Conservation (phyloP, 2,329 filamentous ascomycete species). For the Kalmusia sp. region DNA sequence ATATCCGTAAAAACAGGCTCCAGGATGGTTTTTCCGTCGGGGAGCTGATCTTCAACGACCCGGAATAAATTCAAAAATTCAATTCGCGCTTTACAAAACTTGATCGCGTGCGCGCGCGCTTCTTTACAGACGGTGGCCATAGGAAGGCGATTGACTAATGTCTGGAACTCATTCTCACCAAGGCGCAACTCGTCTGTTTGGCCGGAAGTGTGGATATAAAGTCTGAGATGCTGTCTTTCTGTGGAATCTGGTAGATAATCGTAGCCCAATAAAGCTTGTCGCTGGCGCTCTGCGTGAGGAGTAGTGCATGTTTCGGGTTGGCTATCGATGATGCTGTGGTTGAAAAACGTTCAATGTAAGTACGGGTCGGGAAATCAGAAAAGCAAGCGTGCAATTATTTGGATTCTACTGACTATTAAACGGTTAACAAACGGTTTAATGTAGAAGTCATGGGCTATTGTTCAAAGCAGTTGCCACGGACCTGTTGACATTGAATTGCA, state of each 20-base stretch:
- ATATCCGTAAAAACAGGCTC: conserved; percentile 13
- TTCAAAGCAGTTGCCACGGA: no score
- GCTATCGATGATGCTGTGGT: conserved; percentile 12
- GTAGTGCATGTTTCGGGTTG: conserved; percentile 5
- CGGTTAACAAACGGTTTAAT: conserved; percentile 1
- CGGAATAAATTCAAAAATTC: conserved; percentile 1
- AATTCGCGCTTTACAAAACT: conserved; percentile 5
- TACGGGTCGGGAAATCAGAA: conserved; percentile 1
- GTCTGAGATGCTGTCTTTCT: conserved; percentile 12
- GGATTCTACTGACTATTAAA: not conserved
- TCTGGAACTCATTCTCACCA: conserved; percentile 13
- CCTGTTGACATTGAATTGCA: no score
- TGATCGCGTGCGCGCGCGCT: conserved; percentile 7
- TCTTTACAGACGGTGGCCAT: conserved; percentile 11
- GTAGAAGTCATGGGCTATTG: not conserved
- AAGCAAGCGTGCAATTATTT: not conserved
- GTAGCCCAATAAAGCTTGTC: conserved; percentile 13
- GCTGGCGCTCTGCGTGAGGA: conserved; percentile 11
- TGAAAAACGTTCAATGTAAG: not conserved
- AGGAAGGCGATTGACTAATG: conserved; percentile 13
- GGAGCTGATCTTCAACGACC: conserved; percentile 2
- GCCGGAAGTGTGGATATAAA: conserved; percentile 7
- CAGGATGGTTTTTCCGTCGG: not conserved
- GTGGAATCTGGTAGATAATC: conserved; percentile 10
- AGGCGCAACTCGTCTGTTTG: conserved; percentile 8